Percentiles rank a stretch among this genome's conserved stretches.
These are phyloP conservation scores for Zygosaccharomyces pseudorouxii DNA, from an alignment of 805 yeast species.

Conservation along the genomic window DNA sequence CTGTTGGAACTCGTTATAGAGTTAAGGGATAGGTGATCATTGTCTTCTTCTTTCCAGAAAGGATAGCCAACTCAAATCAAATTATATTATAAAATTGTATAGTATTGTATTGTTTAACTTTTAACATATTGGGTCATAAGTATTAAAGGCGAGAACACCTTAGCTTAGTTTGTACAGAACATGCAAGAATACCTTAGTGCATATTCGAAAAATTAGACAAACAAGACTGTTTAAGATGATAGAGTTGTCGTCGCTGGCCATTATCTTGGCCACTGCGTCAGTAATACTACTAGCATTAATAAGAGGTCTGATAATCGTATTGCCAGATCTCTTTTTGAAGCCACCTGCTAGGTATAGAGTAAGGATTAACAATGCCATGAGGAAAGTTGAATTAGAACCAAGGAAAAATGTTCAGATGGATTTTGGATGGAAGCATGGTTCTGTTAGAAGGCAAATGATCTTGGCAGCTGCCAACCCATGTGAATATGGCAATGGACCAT, in stretches of 20 bases:
- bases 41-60: not conserved
- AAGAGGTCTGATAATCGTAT: not conserved
- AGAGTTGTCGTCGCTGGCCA: not conserved
- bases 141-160: not conserved
- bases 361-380: conserved; percentile 18
- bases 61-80: no score
- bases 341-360: conserved; percentile 20
- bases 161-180: not conserved
- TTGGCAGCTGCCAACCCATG: conserved; percentile 32
- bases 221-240: not conserved
- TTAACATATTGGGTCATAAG: not conserved
- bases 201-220: no score
- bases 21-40: conserved; percentile 33
- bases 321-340: conserved; percentile 14
- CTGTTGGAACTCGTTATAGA: conserved; percentile 70
- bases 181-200: not conserved
- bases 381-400: conserved; percentile 12
- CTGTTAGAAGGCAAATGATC: conserved; percentile 38
- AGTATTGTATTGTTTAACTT: not conserved
- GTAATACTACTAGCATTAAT: conserved; percentile 3
- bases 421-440: conserved; percentile 29
- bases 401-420: conserved; percentile 16
- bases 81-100: not conserved
- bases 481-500: conserved; percentile 22
- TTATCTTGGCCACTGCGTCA: not conserved